Conservation (phyloP, 345 rosid genomes). For the Conringia planisiliqua region DNA sequence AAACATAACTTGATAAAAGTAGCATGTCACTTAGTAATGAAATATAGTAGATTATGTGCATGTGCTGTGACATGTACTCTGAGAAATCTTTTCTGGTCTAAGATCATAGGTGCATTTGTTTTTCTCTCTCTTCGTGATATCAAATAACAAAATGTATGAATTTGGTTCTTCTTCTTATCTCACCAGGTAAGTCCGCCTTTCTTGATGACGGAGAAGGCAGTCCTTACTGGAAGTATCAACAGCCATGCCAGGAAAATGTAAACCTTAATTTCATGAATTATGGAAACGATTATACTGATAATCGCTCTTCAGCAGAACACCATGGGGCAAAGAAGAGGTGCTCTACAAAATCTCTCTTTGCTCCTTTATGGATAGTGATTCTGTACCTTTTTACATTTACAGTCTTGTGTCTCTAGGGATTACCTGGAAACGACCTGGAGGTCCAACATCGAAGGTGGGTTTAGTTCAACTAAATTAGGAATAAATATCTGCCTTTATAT, state of each 20-base stretch:
- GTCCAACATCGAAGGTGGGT: constrained; percentile 48
- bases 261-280: constrained; percentile 34
- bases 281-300: constrained; percentile 35
- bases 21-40: constrained; percentile 20
- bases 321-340: constrained; percentile 50
- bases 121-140: constrained; percentile 10
- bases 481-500: neutral
- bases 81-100: neutral
- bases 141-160: neutral
- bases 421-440: constrained; percentile 35
- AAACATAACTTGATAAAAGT: neutral
- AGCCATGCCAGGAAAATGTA: constrained; percentile 30
- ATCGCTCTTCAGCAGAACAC: constrained; percentile 38
- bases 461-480: neutral
- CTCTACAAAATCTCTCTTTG: constrained; percentile 9
- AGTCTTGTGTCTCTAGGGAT: constrained; percentile 42
- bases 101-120: constrained; percentile 8
- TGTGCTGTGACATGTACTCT: neutral
- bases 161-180: constrained; percentile 3
- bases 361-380: constrained; percentile 4
- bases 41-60: neutral
- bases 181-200: constrained; percentile 36
- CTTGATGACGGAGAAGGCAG: constrained; percentile 36
- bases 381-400: constrained; percentile 17
- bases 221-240: constrained; percentile 39